Evolutionary conservation across 202 grass and related monocot species (phyloP).

Genomic region (Panicum hallii): DNA sequence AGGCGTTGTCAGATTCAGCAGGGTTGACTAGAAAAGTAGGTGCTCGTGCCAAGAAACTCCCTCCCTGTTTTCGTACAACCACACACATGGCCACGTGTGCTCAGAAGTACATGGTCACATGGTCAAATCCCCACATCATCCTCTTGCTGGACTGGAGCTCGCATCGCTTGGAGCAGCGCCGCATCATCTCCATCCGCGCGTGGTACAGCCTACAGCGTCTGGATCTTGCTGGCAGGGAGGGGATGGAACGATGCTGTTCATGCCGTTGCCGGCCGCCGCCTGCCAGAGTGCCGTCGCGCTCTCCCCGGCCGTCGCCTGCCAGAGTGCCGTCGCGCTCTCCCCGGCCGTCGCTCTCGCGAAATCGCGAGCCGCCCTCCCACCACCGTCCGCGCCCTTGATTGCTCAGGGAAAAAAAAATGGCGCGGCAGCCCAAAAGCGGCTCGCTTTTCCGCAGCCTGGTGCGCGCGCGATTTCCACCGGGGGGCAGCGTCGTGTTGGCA

Average conservation of each 20-base stretch:
- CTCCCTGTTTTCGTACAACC: neutral
- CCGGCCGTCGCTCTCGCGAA: neutral
- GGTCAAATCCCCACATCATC: neutral
- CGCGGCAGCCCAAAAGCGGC: neutral
- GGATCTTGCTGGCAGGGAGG: slow-evolving; percentile 5
- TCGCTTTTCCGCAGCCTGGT: neutral
- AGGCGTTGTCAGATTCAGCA: neutral
- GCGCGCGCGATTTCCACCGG: slow-evolving; percentile 26
- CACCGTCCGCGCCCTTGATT: slow-evolving; percentile 24
- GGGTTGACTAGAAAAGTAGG: slow-evolving; percentile 3
- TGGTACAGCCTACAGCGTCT: neutral
- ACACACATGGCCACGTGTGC: neutral
- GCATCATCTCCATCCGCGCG: neutral
- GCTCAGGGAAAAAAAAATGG: neutral
- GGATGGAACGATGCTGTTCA: neutral
- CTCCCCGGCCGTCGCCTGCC: neutral
- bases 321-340: neutral
- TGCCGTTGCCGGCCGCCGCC: too few relatives aligned
- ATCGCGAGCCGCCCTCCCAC: neutral
- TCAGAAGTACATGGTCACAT: neutral
- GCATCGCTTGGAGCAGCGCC: too few relatives aligned
- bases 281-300: neutral
- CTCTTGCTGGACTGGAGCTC: neutral
- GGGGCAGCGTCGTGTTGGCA: neutral
- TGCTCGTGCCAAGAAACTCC: neutral